Evolutionary conservation across 208 protist genomes (phyloP), one percentile per base, ranked within the genome.

Genomic region (Acanthamoeba royreba): DNA sequence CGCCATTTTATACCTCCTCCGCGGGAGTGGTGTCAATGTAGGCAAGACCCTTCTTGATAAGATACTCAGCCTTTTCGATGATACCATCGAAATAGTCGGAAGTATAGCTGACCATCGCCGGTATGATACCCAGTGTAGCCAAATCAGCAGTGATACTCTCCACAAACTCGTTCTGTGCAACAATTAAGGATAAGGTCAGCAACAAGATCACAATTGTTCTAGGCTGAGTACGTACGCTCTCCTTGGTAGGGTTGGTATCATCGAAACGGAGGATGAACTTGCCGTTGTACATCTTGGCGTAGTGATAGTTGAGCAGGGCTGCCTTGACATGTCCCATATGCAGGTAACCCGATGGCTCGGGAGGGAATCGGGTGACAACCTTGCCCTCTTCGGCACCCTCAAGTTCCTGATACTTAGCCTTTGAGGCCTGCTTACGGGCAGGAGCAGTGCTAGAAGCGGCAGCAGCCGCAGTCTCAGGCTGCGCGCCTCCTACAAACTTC

Each of bases 221-320:
- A 86, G n/a, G n/a, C n/a, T n/a, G n/a, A n/a, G n/a, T n/a, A n/a
- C 79, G 83, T 93, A 95, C 97, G 87, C 98, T 99, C 95, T 99
- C 99, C 94, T 99, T 99, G 1, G 97, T 95, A 19, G 99, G 99
- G 97, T 99, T 99, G 35, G 99, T 99, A 97, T 99, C 99, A 97
- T 99, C 99, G 92, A 99, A 99, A 28, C 99, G 98, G 92, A 99
- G 97, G 38, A 99, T 93, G 95, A 99, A 96, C 95, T 99, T 99
- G 58, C 99, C 99, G 45, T 99, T 96, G 95, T 99, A 99, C 40
- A 98, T 97, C 45, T 97, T 69, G 5, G 99, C 98, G 45, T 99
- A 99, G 96, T 99, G 98, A 66, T 98, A 96, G 95, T 99, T 99
- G 35, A 99, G 97, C 8, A 99, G 95, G 13, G 98, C 99, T 45